Base-by-base conservation (phyloP, 1,284 basidiomycete species). In the Trichosporon ovoides region DNA sequence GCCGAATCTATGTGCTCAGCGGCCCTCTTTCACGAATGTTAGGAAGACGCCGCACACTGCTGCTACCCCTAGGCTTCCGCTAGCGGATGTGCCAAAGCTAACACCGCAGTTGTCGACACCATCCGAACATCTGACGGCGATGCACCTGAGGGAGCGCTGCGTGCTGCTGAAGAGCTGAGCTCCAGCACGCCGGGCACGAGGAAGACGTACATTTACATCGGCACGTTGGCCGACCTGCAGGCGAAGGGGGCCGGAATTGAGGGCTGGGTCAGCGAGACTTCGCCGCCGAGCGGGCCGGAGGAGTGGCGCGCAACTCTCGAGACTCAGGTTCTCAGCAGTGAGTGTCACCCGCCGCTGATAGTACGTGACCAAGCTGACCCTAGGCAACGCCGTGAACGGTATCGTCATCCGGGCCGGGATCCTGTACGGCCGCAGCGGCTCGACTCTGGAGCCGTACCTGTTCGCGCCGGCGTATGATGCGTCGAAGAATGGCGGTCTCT, bases 191-290 rank as follows among this genome's bases (percentile, higher is more conserved):
- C 62, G 3, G 68, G 67, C 18, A 76, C 81, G 1, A 80, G 80
- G 65, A 73, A 82, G 50, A 75, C 79, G 3, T 83, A 81, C 72
- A 81, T 84, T 61, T 81, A 81, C 68, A 81, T 80, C 10, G 82
- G 80, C 43, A 48, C 43, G 24, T 14, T 48, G 24, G 43, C 43
- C 43, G 43, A 48, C 43, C 43, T 48, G 18, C 43, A 48, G 43
- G 43, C 43, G 14, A 48, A 48, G 43, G 37, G 38, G 28, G 70
- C 68, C 28, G 73, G 71, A 0, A 57, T 73, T 16, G 73, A 71
- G 19, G 57, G 55, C 18, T 75, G 73, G 73, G 67, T 67, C 3
- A 64, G 64, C 55, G 73, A 75, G 59, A 67, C 67, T 58, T 20
- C 57, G 68, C 18, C 33, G 40, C 20, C 38, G 46, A 58, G 18